phyloP scores from a whole-genome alignment of 2,329 filamentous ascomycete genomes.

The Aspergillus spinulosporus region DNA sequence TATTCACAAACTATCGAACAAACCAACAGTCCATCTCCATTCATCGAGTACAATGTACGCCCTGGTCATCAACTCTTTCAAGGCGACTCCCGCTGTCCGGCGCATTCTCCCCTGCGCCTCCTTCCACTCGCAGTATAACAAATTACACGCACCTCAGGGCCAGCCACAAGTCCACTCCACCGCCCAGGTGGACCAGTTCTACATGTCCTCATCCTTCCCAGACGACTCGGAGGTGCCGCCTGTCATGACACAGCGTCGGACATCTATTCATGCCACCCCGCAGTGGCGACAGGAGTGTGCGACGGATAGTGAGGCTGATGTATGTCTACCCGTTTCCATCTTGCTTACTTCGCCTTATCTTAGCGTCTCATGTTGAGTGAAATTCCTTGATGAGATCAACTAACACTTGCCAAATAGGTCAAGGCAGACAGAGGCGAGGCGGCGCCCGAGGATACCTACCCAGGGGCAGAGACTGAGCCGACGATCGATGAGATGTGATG shows the following conservation, averaged over 20 bases:
- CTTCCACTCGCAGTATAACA: conserved; percentile 12
- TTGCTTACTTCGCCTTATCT: neutral
- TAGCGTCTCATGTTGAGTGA: neutral
- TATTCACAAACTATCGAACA: neutral
- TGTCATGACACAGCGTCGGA: conserved; percentile 1
- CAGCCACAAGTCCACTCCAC: conserved; percentile 5
- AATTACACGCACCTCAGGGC: neutral
- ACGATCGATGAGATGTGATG: conserved; percentile 15
- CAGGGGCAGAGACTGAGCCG: conserved; percentile 8
- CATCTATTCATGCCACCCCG: conserved; percentile 2
- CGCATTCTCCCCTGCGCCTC: conserved; percentile 10
- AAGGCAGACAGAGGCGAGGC: conserved; percentile 16
- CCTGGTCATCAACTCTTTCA: conserved; percentile 9
- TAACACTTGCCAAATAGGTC: conserved; percentile 3
- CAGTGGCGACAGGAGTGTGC: conserved; percentile 11
- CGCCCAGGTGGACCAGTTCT: conserved; percentile 13
- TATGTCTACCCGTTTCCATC: neutral
- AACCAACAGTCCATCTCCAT: neutral
- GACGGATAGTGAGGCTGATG: conserved; percentile 14
- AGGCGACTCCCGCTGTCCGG: conserved; percentile 4
- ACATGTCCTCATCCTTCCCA: conserved; percentile 9
- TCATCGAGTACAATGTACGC: conserved; percentile 6
- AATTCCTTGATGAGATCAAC: neutral
- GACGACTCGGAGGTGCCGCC: conserved; percentile 13
- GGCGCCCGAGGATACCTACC: neutral